Evolutionary conservation across 441 rosid species (phyloP).

Genomic region (Bruguiera hainesii): DNA sequence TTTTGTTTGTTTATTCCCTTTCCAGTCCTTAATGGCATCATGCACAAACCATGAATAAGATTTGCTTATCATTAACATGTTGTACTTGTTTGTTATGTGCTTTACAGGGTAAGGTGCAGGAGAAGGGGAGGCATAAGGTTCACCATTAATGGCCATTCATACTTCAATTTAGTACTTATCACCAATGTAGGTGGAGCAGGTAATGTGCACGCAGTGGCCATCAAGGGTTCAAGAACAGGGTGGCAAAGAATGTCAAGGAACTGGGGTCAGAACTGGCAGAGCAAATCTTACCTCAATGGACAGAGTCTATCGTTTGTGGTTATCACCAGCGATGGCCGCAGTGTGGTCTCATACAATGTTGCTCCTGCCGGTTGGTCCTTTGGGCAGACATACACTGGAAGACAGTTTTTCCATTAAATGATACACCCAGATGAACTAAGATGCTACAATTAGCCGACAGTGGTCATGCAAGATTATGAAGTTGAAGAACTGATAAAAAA

Average conservation of each 20-base stretch:
- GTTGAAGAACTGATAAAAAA: too few relatives aligned
- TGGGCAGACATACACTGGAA: conserved; percentile 41
- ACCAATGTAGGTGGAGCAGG: conserved; percentile 51
- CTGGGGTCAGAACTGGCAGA: conserved; percentile 61
- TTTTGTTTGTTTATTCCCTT: neutral
- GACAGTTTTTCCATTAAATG: conserved; percentile 53
- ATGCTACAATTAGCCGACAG: neutral
- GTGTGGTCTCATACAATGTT: conserved; percentile 32
- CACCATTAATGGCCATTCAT: conserved; percentile 42
- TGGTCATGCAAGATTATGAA: too few relatives aligned
- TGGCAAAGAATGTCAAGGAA: conserved; percentile 46
- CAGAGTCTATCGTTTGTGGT: conserved; percentile 44
- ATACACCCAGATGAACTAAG: neutral
- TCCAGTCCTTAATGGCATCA: conserved; percentile 37
- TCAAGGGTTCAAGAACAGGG: conserved; percentile 38
- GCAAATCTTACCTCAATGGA: conserved; percentile 39
- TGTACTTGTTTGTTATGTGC: conserved; percentile 20
- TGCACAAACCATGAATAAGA: conserved; percentile 30
- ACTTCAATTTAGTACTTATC: conserved; percentile 48
- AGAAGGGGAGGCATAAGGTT: conserved; percentile 45
- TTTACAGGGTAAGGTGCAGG: conserved; percentile 35
- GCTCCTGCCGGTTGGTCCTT: conserved; percentile 50
- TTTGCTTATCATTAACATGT: conserved; percentile 51
- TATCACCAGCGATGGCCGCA: conserved; percentile 36
- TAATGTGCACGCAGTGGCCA: conserved; percentile 35